Base-by-base conservation (phyloP, 495 filamentous ascomycete genomes). In the Annulohypoxylon stygium region DNA sequence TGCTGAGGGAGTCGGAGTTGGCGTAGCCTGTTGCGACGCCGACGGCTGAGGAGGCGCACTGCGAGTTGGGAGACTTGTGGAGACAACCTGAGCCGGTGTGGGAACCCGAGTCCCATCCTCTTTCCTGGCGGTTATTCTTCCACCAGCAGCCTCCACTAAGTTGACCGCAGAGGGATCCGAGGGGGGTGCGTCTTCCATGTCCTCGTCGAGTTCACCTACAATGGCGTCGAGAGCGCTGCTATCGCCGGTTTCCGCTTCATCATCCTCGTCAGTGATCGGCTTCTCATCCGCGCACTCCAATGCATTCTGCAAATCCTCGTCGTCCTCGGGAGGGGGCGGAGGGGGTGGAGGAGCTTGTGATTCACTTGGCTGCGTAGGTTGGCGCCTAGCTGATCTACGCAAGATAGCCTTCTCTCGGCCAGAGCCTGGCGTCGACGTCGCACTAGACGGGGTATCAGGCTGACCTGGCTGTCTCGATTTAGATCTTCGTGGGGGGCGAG, bases 211-310 rank as follows among this genome's bases (percentile, higher is more conserved):
- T 75, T 97, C 93, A 76, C 93, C 94, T 18, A 98, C 90, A 55
- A 99, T 92, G 67, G 92, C 91, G 76, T 97, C 93, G 36, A 97
- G 83, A 53, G 90, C 90, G 63, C 88, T 88, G 34, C 88, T 88
- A 23, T 91, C 89, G 10, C 89, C 90, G 14, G 86, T 85, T 41
- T 78, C 77, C 8, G 66, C 67, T 8, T 95, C 92, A 33, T 92
- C 90, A 55, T 94, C 91, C 26, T 92, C 93, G 41, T 97, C 95
- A 65, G 84, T 90, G 60, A 90, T 85, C 61, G 93, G 93, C 77
- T 91, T 90, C 81, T 98, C 96, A 81, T 98, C 97, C 25, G 96
- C 95, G 79, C 96, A 98, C 81, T 98, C 96, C 3, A 99, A 81
- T 0, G 92, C 89, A 69, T 90, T 84, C 55, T 88, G 84, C 12